Base-by-base conservation (phyloP, 495 filamentous ascomycete species). In the Hypoxylon fragiforme region DNA sequence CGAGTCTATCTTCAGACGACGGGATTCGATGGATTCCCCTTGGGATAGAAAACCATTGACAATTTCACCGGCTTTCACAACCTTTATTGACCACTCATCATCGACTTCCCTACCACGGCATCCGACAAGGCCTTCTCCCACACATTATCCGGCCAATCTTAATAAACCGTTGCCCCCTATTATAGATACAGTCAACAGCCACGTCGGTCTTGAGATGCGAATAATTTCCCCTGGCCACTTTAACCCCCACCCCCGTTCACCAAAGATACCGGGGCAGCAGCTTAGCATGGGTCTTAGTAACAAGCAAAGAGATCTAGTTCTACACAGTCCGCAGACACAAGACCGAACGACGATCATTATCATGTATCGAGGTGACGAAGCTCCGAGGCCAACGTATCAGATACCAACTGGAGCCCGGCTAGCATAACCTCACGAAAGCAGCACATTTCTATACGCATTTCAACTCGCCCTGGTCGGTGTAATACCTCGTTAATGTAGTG, bases 91-190 rank as follows among this genome's bases (percentile, higher is more conserved):
- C 7, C 46, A 52, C 15, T 44, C 58, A n/a, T 52, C 41, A 16
- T 49, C 48, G 0, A 41, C 50, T 14, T 48, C 30, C 14, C 31
- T 61, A 21, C 22, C 43, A 13, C 57, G 19, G 22, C 46, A 16
- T 11, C 35, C 37, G 8, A 7, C 46, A 2, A 31, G 46, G 9
- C 21, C 26, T 2, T 38, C 32, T 3, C 18, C 47, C 1, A 22
- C 28, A 13, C 52, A 43, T 35, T 36, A 34, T 28, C 36, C n/a
- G 7, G 11, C 19, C 21, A 15, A 54, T n/a, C 42, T 62, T 14
- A 62, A 62, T 39, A 62, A 58, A 18, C 59, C 59, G 3, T 14
- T 62, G 19, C 59, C 59, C 11, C 53, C 44, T 18, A 52, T 62
- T 7, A 1, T n/a, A n/a, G n/a, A n/a, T n/a, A n/a, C 32, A 55